A percentile compares a stretch with the other conserved stretches of the same genome.
Conservation (phyloP, 768 basidiomycete genomes). For the Aureoboletus auriporus region DNA sequence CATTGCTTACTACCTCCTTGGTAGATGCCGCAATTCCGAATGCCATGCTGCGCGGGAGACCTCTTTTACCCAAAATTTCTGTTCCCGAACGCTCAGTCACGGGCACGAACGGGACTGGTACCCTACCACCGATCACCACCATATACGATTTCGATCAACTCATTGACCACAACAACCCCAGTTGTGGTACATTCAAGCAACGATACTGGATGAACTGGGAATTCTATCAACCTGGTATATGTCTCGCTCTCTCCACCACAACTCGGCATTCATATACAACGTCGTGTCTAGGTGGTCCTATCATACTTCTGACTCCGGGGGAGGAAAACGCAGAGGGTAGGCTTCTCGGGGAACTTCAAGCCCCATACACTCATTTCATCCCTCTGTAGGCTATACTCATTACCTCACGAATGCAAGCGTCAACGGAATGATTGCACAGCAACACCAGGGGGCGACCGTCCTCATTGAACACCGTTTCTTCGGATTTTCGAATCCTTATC, state of each 20-base stretch:
- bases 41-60: constrained; percentile 21
- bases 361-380: background rate
- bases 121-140: constrained; percentile 23
- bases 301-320: constrained; percentile 49
- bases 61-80: constrained; percentile 12
- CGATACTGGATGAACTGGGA: constrained; percentile 70
- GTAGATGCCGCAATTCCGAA: constrained; percentile 17
- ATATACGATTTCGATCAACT: constrained; percentile 30
- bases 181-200: constrained; percentile 69
- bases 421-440: constrained; percentile 61
- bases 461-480: constrained; percentile 74
- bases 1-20: constrained; percentile 8
- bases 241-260: background rate
- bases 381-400: constrained; percentile 27
- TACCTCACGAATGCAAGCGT: constrained; percentile 65
- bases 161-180: constrained; percentile 48
- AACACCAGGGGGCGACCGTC: constrained; percentile 60
- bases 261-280: background rate
- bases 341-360: background rate
- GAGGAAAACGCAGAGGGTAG: constrained; percentile 51
- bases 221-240: constrained; percentile 51
- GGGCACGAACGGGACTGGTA: constrained; percentile 18
- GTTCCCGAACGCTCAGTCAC: constrained; percentile 6
- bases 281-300: constrained; percentile 20
- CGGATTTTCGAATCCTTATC: constrained; percentile 67